Conservation (phyloP, 2,329 filamentous ascomycete genomes). For the Aureobasidium melanogenum region DNA sequence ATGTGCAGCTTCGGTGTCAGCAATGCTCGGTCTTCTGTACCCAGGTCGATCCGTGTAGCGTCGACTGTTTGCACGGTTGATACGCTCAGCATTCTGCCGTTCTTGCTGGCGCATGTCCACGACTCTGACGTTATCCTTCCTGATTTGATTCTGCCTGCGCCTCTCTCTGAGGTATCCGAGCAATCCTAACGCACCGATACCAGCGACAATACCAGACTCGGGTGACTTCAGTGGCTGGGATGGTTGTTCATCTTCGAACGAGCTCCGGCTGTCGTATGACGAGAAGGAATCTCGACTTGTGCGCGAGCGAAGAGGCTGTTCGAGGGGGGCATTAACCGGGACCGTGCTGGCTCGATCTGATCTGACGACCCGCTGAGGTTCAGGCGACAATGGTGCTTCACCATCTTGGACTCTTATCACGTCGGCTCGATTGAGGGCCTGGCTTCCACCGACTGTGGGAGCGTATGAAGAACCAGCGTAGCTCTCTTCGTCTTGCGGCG, state of each 20-base stretch:
- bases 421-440: constrained; percentile 36
- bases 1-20: constrained; percentile 25
- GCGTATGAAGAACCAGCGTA: constrained; percentile 42
- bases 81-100: constrained; percentile 31
- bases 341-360: neutral
- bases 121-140: constrained; percentile 52
- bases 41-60: constrained; percentile 24
- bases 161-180: constrained; percentile 34
- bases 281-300: constrained; percentile 14
- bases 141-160: constrained; percentile 45
- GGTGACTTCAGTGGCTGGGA: constrained; percentile 10
- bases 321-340: neutral
- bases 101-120: constrained; percentile 42
- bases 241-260: constrained; percentile 10
- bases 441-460: constrained; percentile 38
- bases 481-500: constrained; percentile 42
- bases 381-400: constrained; percentile 14
- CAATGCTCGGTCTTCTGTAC: constrained; percentile 21
- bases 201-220: constrained; percentile 33
- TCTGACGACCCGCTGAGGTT: constrained; percentile 3
- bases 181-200: constrained; percentile 39
- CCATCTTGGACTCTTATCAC: constrained; percentile 39
- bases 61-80: constrained; percentile 19
- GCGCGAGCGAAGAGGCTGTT: constrained; percentile 8
- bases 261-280: constrained; percentile 14